A percentile compares a stretch with the other conserved stretches of the same genome.
These are phyloP conservation scores for Aspergillus pseudonomiae DNA, from an alignment of 2,329 filamentous ascomycete genomes.

Conservation along the genomic window DNA sequence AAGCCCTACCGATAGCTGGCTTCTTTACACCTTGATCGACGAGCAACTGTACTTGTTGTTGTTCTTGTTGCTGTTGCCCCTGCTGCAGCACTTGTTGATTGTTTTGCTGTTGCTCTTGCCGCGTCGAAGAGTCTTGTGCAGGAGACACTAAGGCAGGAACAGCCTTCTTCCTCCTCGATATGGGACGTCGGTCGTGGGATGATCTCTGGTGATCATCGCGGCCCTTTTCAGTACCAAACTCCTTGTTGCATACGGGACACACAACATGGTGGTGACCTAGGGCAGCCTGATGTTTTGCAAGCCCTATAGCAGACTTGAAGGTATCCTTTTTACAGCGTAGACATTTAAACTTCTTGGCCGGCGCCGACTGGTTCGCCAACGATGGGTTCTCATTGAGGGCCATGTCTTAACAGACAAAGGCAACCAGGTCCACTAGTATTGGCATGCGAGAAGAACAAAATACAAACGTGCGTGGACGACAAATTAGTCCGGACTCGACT, in stretches of 20 bases:
- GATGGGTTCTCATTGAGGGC: neutral
- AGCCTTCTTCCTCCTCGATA: neutral
- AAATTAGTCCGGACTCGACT: neutral
- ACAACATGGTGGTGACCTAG: constrained; percentile 2
- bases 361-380: neutral
- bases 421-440: neutral
- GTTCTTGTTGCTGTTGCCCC: neutral
- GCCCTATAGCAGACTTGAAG: constrained; percentile 5
- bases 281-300: constrained; percentile 10
- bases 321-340: constrained; percentile 4
- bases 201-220: neutral
- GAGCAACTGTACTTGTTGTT: neutral
- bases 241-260: neutral
- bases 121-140: neutral
- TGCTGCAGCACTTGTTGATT: neutral
- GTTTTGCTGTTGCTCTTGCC: neutral
- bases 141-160: neutral
- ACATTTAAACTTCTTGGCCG: constrained; percentile 2
- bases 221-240: neutral
- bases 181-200: neutral
- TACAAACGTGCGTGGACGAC: neutral
- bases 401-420: neutral
- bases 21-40: neutral
- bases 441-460: neutral
- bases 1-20: neutral